A percentile compares a stretch with the other conserved stretches of the same genome.
Conservation (phyloP, 768 basidiomycete genomes). For the Pleurotus pulmonarius region DNA sequence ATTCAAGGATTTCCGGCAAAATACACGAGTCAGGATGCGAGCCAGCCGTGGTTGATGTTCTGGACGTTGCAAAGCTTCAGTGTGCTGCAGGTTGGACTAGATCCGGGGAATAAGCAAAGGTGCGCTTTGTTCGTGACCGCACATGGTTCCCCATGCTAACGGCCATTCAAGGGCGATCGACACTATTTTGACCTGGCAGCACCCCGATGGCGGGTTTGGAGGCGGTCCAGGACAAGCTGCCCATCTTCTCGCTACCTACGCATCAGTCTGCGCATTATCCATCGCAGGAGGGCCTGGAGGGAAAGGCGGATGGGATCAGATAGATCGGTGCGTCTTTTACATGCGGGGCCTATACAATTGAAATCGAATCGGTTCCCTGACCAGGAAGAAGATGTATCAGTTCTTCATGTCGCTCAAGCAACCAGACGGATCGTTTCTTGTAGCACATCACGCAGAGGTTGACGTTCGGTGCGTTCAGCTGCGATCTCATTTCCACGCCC, state of each 20-base stretch:
- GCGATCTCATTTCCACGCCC: too few species aligned
- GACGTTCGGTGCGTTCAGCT: slow-evolving; percentile 73
- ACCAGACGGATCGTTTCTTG: slow-evolving; percentile 89
- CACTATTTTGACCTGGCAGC: slow-evolving; percentile 79
- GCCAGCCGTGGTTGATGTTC: slow-evolving; percentile 92
- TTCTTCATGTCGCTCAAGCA: slow-evolving; percentile 94
- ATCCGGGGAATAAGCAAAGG: slow-evolving; percentile 76
- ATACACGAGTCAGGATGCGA: slow-evolving; percentile 87
- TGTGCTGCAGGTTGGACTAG: slow-evolving; percentile 71
- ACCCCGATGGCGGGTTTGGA: slow-evolving; percentile 85
- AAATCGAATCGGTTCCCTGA: too few species aligned
- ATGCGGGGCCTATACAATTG: too few species aligned
- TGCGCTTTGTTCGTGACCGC: slow-evolving; percentile 21
- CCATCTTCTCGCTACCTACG: slow-evolving; percentile 89
- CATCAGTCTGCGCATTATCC: slow-evolving; percentile 78
- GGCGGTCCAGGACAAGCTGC: slow-evolving; percentile 89
- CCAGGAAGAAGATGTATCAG: slow-evolving; percentile 70
- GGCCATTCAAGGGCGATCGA: slow-evolving; percentile 64
- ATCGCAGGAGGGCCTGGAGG: slow-evolving; percentile 74
- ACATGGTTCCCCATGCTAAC: background rate
- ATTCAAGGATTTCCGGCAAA: slow-evolving; percentile 76
- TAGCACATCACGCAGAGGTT: slow-evolving; percentile 83
- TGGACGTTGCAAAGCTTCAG: slow-evolving; percentile 90
- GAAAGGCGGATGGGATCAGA: slow-evolving; percentile 81
- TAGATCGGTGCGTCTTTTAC: slow-evolving; percentile 54